A percentile compares a stretch with the other conserved stretches of the same genome.
Conservation (phyloP, 129 eudicot species). For the Artemisia argyi region DNA sequence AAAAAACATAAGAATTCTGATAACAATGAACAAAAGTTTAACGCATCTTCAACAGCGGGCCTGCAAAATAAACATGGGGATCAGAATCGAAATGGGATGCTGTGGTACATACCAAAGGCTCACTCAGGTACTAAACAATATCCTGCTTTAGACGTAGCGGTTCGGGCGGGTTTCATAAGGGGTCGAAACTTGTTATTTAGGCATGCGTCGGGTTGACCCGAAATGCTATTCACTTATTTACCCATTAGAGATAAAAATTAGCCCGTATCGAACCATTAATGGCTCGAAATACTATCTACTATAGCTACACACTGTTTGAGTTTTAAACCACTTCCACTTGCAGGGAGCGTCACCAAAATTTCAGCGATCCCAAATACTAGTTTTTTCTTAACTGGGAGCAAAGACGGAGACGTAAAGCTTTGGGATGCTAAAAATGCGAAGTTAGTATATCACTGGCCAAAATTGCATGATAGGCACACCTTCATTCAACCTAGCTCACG, state of each 20-base stretch:
- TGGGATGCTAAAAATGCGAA: conserved; percentile 94
- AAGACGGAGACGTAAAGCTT: conserved; percentile 97
- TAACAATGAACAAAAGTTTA: conserved; percentile 49
- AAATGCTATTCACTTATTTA: background rate
- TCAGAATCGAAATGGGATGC: conserved; percentile 95
- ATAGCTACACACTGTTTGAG: background rate
- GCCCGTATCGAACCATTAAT: background rate
- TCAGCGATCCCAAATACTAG: conserved; percentile 84
- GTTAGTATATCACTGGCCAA: conserved; percentile 88
- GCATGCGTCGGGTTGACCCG: background rate
- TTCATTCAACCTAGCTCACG: conserved; percentile 80
- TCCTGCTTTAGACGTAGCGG: background rate
- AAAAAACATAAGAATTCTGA: conserved; percentile 63
- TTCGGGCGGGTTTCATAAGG: background rate
- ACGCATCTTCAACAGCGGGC: conserved; percentile 58
- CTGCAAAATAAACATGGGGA: conserved; percentile 79
- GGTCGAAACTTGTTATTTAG: background rate
- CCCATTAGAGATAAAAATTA: background rate
- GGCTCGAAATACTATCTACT: background rate
- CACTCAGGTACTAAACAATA: conserved; percentile 7
- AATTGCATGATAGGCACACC: conserved; percentile 78
- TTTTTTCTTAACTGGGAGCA: conserved; percentile 92
- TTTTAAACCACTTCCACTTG: conserved; percentile 6
- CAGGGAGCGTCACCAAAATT: conserved; percentile 88
- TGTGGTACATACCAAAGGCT: conserved; percentile 94